These are phyloP conservation scores for Picea glauca DNA, from an alignment of 75 land plant species.

Conservation along the genomic window DNA sequence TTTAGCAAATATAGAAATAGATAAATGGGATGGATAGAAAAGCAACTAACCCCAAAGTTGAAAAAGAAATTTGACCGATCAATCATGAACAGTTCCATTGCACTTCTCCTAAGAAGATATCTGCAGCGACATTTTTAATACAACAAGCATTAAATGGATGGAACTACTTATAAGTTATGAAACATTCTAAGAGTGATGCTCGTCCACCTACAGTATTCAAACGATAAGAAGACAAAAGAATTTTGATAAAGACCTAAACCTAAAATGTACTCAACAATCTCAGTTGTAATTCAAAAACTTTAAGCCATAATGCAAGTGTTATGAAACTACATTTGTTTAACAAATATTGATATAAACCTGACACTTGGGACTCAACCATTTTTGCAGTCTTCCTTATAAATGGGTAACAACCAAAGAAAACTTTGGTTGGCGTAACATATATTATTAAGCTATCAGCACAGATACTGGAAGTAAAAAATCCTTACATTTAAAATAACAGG, in stretches of 20 bases:
- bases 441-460: too few species aligned
- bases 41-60: constrained; percentile 79
- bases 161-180: neutral
- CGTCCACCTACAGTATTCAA: too few species aligned
- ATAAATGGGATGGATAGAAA: neutral
- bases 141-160: neutral
- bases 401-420: too few species aligned
- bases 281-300: neutral
- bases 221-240: neutral
- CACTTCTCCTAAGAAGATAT: constrained; percentile 92
- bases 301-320: neutral
- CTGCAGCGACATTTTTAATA: constrained; percentile 31
- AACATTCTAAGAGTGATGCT: too few species aligned
- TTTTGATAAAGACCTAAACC: neutral
- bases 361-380: neutral
- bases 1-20: neutral
- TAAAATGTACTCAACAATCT: neutral
- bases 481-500: too few species aligned
- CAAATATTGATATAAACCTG: neutral
- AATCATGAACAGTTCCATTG: constrained; percentile 93
- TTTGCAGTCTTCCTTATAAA: neutral
- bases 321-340: neutral
- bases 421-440: too few species aligned
- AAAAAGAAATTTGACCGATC: constrained; percentile 95
- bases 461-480: too few species aligned